phyloP scores from a whole-genome alignment of 257 asterid species.

The Plantago ovata region DNA sequence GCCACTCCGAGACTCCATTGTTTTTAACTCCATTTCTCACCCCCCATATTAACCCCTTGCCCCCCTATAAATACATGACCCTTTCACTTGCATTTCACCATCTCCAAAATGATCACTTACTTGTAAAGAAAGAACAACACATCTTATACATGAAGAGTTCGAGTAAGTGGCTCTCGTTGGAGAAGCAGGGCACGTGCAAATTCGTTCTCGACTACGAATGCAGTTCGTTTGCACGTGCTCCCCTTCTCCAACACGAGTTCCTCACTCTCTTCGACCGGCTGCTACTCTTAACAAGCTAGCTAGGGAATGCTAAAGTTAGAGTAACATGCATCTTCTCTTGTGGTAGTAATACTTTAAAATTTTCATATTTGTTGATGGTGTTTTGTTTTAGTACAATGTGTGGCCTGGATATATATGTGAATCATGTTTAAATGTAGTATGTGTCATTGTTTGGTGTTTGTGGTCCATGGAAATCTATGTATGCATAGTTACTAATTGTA shows the following conservation, averaged over 20 bases:
- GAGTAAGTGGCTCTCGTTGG: conserved; percentile 59
- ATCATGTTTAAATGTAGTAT: no score
- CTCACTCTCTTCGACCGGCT: conserved; percentile 25
- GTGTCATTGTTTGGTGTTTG: no score
- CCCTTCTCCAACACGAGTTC: conserved; percentile 76
- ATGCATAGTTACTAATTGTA: no score
- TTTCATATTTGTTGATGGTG: no score
- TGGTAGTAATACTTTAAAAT: no score
- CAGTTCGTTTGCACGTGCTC: conserved; percentile 67
- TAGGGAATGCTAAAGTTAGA: no score
- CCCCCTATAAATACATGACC: conserved; percentile 36
- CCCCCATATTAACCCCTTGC: not conserved
- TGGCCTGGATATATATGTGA: no score
- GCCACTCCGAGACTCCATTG: conserved; percentile 62
- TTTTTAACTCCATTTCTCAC: conserved; percentile 24
- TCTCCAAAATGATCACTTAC: not conserved
- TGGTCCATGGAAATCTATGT: no score
- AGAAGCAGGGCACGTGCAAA: conserved; percentile 97
- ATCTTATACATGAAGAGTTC: conserved; percentile 6
- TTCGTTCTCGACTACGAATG: not conserved
- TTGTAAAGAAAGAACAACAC: no score
- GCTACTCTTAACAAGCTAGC: no score
- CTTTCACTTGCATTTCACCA: conserved; percentile 2
- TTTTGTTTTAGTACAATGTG: no score
- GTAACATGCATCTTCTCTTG: no score